A percentile compares a stretch with the other conserved stretches of the same genome.
Conservation (phyloP, 345 rosid genomes). For the Gossypium mustelinum region DNA sequence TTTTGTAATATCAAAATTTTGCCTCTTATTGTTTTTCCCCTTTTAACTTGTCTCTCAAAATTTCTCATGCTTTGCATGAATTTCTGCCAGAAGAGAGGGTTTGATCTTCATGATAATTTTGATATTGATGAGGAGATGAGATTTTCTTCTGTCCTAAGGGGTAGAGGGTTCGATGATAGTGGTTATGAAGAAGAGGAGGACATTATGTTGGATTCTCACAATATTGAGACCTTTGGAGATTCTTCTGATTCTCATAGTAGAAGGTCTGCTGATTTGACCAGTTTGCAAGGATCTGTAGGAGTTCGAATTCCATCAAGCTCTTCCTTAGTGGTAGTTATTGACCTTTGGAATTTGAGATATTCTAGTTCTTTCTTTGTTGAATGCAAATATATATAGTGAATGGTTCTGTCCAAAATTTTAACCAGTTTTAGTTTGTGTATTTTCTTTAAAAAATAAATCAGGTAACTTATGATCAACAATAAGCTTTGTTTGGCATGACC, state of each 20-base stretch:
- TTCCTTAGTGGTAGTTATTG: constrained; percentile 36
- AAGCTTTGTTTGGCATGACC: neutral
- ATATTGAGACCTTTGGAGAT: constrained; percentile 58
- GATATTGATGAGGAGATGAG: constrained; percentile 82
- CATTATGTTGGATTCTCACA: constrained; percentile 49
- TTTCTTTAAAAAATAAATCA: neutral
- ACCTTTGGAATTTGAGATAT: constrained; percentile 3
- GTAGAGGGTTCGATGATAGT: constrained; percentile 57
- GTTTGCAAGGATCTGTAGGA: constrained; percentile 40
- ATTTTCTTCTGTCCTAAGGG: constrained; percentile 71
- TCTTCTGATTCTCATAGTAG: constrained; percentile 35
- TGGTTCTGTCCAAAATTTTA: neutral
- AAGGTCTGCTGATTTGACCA: constrained; percentile 34
- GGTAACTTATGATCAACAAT: neutral
- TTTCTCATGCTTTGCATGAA: constrained; percentile 13
- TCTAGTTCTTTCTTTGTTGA: neutral
- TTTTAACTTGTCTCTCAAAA: neutral
- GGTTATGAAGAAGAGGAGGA: constrained; percentile 72
- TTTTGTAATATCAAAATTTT: constrained; percentile 13
- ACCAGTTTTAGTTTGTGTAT: neutral
- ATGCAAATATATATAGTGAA: neutral
- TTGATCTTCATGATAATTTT: constrained; percentile 45
- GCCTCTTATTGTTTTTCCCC: constrained; percentile 8
- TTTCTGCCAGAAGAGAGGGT: constrained; percentile 77
- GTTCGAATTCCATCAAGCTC: constrained; percentile 42